Evolutionary conservation across 208 protist genomes (phyloP).

Genomic region (Leishmania martiniquensis): DNA sequence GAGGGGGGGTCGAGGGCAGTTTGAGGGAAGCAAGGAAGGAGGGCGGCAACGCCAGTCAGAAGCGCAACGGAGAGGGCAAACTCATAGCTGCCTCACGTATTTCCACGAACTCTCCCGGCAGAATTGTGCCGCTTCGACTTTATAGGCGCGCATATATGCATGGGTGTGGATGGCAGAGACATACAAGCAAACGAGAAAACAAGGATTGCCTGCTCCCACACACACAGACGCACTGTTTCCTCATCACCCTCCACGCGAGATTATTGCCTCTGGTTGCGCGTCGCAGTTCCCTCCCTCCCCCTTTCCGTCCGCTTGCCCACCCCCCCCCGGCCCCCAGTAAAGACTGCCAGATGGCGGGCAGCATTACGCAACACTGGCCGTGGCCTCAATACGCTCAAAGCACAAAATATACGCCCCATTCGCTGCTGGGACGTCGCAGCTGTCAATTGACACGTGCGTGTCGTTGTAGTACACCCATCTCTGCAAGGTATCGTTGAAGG

Average conservation of each 20-base stretch:
- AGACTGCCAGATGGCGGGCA: background rate
- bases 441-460: slow-evolving; percentile 34
- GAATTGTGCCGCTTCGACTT: background rate
- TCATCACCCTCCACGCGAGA: background rate
- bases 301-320: background rate
- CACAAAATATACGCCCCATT: slow-evolving; percentile 77
- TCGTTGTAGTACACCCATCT: slow-evolving; percentile 88
- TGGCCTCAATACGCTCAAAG: slow-evolving; percentile 52
- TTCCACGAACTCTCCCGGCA: background rate
- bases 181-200: too few relatives aligned
- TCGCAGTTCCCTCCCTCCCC: background rate
- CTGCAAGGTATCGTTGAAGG: slow-evolving; percentile 48
- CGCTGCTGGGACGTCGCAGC: slow-evolving; percentile 22
- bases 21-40: background rate
- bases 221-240: background rate
- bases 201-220: too few relatives aligned
- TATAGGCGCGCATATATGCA: background rate
- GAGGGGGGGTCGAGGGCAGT: background rate
- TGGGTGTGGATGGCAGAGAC: background rate
- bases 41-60: background rate
- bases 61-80: background rate
- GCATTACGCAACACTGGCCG: background rate
- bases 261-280: background rate
- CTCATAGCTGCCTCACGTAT: background rate
- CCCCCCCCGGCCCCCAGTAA: background rate